Conservation (phyloP, 805 yeast genomes). For the Lipomyces chichibuensis region DNA sequence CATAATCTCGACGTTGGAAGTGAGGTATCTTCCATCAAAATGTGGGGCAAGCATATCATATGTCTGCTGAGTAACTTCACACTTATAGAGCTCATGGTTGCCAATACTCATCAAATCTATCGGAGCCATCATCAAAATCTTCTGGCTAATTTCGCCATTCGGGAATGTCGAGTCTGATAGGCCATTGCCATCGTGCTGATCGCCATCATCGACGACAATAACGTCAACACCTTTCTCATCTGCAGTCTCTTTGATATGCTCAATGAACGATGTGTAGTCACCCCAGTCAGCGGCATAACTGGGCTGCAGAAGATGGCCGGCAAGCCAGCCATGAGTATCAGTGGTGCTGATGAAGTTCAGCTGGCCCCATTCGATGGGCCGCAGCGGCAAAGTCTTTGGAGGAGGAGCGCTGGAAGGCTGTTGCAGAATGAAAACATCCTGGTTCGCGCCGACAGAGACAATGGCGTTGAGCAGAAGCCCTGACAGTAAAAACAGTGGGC, state of each 20-base stretch:
- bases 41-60: slow-evolving; percentile 59
- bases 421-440: slow-evolving; percentile 29
- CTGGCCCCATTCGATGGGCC: slow-evolving; percentile 69
- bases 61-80: slow-evolving; percentile 67
- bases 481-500: neutral
- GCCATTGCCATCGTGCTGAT: slow-evolving; percentile 94
- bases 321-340: slow-evolving; percentile 95
- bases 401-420: slow-evolving; percentile 46
- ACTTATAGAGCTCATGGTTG: slow-evolving; percentile 83
- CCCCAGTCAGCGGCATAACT: slow-evolving; percentile 91
- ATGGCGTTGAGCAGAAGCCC: slow-evolving; percentile 4
- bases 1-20: slow-evolving; percentile 47
- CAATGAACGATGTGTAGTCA: slow-evolving; percentile 72
- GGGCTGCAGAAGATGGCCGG: slow-evolving; percentile 81
- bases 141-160: slow-evolving; percentile 66
- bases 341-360: slow-evolving; percentile 91
- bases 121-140: slow-evolving; percentile 62
- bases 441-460: slow-evolving; percentile 5
- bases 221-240: slow-evolving; percentile 59
- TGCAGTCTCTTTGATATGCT: slow-evolving; percentile 54
- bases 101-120: slow-evolving; percentile 85
- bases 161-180: slow-evolving; percentile 71
- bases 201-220: slow-evolving; percentile 83
- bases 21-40: slow-evolving; percentile 63
- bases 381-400: slow-evolving; percentile 46